Conservation (phyloP, 805 yeast genomes). For the Lipomyces sp. region DNA sequence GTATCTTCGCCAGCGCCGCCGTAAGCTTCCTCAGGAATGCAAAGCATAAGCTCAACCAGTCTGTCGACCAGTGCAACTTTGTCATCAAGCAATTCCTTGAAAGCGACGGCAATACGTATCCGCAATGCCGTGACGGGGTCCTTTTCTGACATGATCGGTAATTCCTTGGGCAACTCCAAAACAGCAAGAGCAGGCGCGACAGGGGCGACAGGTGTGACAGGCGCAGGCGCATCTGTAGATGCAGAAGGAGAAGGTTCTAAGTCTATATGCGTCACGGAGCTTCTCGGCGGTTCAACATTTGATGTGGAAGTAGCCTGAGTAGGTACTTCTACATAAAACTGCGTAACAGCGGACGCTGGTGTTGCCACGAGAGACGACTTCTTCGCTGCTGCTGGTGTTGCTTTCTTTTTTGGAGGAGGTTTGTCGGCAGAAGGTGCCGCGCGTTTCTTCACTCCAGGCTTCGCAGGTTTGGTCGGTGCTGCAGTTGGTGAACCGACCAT, state of each 20-base stretch:
- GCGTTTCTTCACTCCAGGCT: no score
- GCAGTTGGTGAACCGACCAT: no score
- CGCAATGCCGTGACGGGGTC: constrained; percentile 26
- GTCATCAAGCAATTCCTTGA: constrained; percentile 13
- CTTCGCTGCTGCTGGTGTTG: no score
- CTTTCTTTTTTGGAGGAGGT: not conserved
- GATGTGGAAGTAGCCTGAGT: no score
- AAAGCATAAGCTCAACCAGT: constrained; percentile 20
- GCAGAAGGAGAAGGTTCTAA: no score
- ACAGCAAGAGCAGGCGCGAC: constrained; percentile 6
- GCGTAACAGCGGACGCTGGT: no score
- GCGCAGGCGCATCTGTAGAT: not conserved
- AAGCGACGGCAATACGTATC: constrained; percentile 26
- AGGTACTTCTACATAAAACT: no score
- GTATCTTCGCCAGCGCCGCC: constrained; percentile 1
- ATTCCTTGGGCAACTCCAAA: constrained; percentile 8
- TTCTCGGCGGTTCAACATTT: no score
- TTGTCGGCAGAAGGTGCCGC: not conserved
- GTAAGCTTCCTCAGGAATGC: constrained; percentile 30
- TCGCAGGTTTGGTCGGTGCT: no score
- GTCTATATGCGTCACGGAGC: no score
- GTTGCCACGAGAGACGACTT: no score
- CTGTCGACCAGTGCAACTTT: constrained; percentile 15
- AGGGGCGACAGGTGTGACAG: not conserved
- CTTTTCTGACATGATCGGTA: constrained; percentile 21